Base-by-base conservation (phyloP, 306 rosid species). In the Hippophae tibetana region DNA sequence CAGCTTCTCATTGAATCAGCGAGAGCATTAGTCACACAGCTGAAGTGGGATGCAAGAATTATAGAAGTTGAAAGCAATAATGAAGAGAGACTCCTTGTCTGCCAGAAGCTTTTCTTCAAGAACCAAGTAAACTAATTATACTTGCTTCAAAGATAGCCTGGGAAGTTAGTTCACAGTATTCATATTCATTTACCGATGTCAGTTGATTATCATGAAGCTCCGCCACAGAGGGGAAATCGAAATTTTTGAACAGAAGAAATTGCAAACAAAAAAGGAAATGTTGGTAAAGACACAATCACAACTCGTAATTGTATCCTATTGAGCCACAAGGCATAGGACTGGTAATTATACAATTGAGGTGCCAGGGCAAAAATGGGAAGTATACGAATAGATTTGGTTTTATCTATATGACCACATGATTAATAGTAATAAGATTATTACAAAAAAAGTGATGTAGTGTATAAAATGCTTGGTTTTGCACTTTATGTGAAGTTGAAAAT, bases 11-110 rank as follows among this genome's bases (percentile, higher is more conserved):
- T 93, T 45, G 94, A 93, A 74, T 73, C 97, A 40, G 94, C 86
- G 6, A 86, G 99, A 82, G 69, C 81, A 63, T 67, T 82, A 63
- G 63, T 90, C 13, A 55, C 89, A 46, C 81, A 74, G 79, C 73
- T 93, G 68, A 88, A 80, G 70, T 93, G 97, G 99, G 99, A 93
- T 51, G 97, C 99, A 0, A 81, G 99, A 43, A 85, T 93, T 25
- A 57, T 80, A 59, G 95, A 93, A 62, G 70, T 86, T 9, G 99
- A 84, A 63, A 89, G 89, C 40, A 86, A 80, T 73, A 84, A 89
- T 5, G 90, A 88, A 45, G 90, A 89, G 75, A 82, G 79, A 81
- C 86, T 93, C 57, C 89, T 93, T 57, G 72, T 93, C 71, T 86
- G 99, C 80, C 99, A 93, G 77, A 93, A 93, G 71, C 84, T 97